Evolutionary conservation across 352 stramenopile species (phyloP), one percentile per base, ranked within the genome.

Genomic region (Phytophthora citricola): DNA sequence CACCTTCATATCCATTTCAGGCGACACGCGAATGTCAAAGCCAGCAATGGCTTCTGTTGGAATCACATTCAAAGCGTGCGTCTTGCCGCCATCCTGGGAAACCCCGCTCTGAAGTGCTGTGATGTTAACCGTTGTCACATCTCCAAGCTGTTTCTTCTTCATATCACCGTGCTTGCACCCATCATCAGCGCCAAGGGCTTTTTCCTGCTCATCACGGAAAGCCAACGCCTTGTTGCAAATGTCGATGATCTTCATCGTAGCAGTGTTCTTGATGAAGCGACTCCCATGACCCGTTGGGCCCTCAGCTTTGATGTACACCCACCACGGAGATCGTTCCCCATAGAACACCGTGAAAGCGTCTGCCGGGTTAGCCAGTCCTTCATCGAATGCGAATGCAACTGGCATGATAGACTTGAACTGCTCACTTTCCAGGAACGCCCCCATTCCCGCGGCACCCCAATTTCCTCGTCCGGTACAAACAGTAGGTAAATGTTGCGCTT

Each of bases 111-210:
- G 74, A 9, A 99, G 77, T 22, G 94, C 88, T 5, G 95, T 99
- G 39, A 99, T 87, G 72, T 99, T 99, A 45, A 99, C 70, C 32
- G 91, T 98, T 4, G 96, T 98, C 5, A 99, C 95, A 69, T 99
- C 95, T 15, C 97, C 97, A 34, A 99, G 70, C 29, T 91, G 95
- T 49, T 90, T 92, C 72, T 96, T 95, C 68, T 91, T 85, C 63
- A 95, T 95, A 20, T 98, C 83, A 12, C 89, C 91, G 73, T 99
- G 95, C 40, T 92, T 93, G 80, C 95, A 99, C 10, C 90, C 91
- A 17, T 51, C 38, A 40, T 75, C 85, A 49, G 72, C 77, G 40
- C 73, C 89, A 5, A 99, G 75, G 26, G 79, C 38, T 32, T 90
- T 83, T 36, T 97, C 85, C 69, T 99, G 95, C 59, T 95, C 85